Conservation (phyloP, 1,139 yeast species). For the Yamadazyma atlantica region DNA sequence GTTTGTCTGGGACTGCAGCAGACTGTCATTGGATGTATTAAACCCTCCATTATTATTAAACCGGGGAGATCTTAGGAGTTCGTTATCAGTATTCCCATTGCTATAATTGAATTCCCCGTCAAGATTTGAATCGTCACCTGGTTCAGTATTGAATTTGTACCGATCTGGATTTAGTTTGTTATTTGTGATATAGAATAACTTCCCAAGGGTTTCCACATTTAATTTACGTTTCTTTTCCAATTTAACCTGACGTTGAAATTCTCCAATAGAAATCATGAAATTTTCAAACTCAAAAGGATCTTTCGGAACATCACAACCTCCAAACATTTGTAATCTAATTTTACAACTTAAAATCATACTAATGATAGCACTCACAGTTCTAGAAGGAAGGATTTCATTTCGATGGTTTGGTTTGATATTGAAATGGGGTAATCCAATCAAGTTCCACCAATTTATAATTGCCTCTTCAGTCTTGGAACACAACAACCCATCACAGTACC, state of each 20-base stretch:
- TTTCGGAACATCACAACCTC: conserved; percentile 78
- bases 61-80: background rate
- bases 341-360: conserved; percentile 70
- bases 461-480: conserved; percentile 79
- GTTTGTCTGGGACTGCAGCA: background rate
- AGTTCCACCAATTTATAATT: conserved; percentile 77
- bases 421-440: conserved; percentile 66
- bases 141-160: conserved; percentile 13
- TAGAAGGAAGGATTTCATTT: conserved; percentile 59
- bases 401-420: conserved; percentile 43
- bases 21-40: background rate
- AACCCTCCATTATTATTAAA: background rate
- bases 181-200: conserved; percentile 59
- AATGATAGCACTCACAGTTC: conserved; percentile 60
- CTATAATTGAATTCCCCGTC: conserved; percentile 1
- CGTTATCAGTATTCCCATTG: background rate
- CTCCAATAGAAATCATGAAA: conserved; percentile 58
- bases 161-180: conserved; percentile 35
- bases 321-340: conserved; percentile 61
- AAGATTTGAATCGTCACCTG: conserved; percentile 4
- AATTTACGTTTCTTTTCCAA: conserved; percentile 57
- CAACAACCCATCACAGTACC: conserved; percentile 77
- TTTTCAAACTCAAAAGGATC: conserved; percentile 81
- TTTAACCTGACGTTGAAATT: conserved; percentile 60
- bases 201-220: conserved; percentile 62